These are phyloP conservation scores for Phylloporus arenicola DNA, from an alignment of 768 basidiomycete species.

Conservation along the genomic window DNA sequence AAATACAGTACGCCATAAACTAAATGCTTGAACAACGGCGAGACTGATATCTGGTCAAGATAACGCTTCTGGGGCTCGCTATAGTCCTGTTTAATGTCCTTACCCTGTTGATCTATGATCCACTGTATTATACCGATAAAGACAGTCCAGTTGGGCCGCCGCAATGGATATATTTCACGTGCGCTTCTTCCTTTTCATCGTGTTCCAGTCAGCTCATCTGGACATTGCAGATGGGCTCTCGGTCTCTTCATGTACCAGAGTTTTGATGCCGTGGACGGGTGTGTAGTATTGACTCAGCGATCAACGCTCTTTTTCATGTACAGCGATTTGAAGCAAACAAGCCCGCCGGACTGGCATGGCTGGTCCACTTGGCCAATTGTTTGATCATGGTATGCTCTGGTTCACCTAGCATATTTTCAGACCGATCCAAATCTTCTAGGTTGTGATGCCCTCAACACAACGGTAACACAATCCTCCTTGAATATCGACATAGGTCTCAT, in stretches of 20 bases:
- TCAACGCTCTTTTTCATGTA: conserved; percentile 2
- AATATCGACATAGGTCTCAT: neutral
- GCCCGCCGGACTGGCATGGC: conserved; percentile 95
- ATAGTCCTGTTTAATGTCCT: conserved; percentile 82
- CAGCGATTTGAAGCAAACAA: conserved; percentile 62
- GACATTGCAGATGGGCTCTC: conserved; percentile 62
- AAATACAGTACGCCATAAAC: conserved; percentile 61
- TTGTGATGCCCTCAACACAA: conserved; percentile 93
- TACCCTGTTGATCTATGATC: conserved; percentile 82
- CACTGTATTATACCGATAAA: conserved; percentile 62
- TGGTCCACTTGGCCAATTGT: conserved; percentile 96
- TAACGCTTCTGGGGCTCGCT: conserved; percentile 78
- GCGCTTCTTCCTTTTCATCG: conserved; percentile 24
- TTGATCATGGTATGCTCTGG: conserved; percentile 76
- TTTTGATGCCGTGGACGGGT: conserved; percentile 89
- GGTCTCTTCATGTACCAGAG: conserved; percentile 92
- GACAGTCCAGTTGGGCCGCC: conserved; percentile 61
- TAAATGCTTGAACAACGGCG: neutral
- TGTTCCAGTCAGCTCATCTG: neutral
- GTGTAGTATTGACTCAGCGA: conserved; percentile 11
- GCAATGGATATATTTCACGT: conserved; percentile 90
- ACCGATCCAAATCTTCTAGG: conserved; percentile 37
- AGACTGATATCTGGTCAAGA: conserved; percentile 42
- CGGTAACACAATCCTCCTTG: conserved; percentile 42
- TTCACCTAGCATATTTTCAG: neutral